These are phyloP conservation scores for Puccinellia tenuiflora DNA, from an alignment of 176 grass and related monocot genomes.

Conservation along the genomic window DNA sequence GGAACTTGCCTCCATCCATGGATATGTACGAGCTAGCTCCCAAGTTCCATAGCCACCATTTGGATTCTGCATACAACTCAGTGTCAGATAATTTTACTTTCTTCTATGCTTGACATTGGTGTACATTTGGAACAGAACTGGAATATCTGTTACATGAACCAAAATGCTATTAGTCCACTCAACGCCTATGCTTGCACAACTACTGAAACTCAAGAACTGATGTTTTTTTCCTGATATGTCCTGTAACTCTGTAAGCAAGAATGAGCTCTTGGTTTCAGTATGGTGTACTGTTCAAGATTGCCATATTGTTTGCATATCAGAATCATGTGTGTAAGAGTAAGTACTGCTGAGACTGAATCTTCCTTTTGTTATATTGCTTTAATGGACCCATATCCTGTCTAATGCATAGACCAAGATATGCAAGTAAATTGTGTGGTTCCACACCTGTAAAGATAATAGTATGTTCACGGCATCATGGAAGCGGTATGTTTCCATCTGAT, in stretches of 20 bases:
- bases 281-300: neutral
- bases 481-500: conserved; percentile 33
- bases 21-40: conserved; percentile 62
- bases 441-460: conserved; percentile 57
- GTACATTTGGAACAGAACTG: neutral
- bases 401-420: neutral
- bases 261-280: neutral
- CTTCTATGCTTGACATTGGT: neutral
- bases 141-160: neutral
- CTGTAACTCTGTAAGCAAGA: neutral
- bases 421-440: conserved; percentile 3
- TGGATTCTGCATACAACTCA: conserved; percentile 42
- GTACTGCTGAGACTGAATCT: neutral
- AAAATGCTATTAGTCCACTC: neutral
- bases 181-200: neutral
- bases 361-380: neutral
- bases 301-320: neutral
- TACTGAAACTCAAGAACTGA: conserved; percentile 1
- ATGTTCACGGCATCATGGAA: conserved; percentile 43
- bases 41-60: conserved; percentile 69
- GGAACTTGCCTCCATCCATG: conserved; percentile 62
- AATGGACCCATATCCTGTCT: neutral
- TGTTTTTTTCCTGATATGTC: neutral
- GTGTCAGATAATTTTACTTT: neutral
- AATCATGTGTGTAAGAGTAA: neutral